Conservation (phyloP, 2,329 filamentous ascomycete species). For the Clonostachys solani region DNA sequence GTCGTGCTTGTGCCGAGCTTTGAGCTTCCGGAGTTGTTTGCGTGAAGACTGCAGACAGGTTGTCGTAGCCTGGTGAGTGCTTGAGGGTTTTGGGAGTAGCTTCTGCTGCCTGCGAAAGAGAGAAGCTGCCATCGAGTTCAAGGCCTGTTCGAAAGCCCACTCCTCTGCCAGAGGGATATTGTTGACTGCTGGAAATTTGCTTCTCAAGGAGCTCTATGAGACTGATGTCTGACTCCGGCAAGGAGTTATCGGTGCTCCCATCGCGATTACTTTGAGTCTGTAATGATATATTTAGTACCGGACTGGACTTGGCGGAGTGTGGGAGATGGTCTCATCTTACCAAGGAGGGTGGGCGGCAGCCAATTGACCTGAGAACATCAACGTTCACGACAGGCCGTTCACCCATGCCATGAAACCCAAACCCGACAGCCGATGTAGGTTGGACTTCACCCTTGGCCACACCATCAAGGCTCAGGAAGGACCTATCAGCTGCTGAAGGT, state of each 20-base stretch:
- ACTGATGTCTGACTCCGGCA: too few relatives aligned
- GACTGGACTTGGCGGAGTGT: too few relatives aligned
- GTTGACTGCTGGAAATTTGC: too few relatives aligned
- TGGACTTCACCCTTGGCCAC: constrained; percentile 45
- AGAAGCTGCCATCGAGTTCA: too few relatives aligned
- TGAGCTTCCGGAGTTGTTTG: background rate
- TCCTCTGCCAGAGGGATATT: too few relatives aligned
- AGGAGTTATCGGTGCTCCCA: too few relatives aligned
- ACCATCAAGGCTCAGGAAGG: constrained; percentile 44
- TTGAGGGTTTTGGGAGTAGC: constrained; percentile 8
- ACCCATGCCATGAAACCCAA: constrained; percentile 41
- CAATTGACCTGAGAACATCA: constrained; percentile 30
- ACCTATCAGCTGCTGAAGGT: constrained; percentile 32
- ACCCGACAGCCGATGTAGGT: constrained; percentile 44
- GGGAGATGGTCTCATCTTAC: constrained; percentile 16
- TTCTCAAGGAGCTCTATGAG: too few relatives aligned
- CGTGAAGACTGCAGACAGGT: constrained; percentile 8
- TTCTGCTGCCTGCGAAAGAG: too few relatives aligned
- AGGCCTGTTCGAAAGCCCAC: too few relatives aligned
- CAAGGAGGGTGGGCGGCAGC: constrained; percentile 26
- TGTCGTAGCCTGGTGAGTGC: constrained; percentile 15
- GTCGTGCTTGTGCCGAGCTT: background rate
- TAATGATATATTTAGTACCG: too few relatives aligned
- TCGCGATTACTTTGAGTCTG: too few relatives aligned
- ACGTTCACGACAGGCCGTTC: constrained; percentile 37